Conservation (phyloP, 768 basidiomycete species). For the Tricholoma matsutake region DNA sequence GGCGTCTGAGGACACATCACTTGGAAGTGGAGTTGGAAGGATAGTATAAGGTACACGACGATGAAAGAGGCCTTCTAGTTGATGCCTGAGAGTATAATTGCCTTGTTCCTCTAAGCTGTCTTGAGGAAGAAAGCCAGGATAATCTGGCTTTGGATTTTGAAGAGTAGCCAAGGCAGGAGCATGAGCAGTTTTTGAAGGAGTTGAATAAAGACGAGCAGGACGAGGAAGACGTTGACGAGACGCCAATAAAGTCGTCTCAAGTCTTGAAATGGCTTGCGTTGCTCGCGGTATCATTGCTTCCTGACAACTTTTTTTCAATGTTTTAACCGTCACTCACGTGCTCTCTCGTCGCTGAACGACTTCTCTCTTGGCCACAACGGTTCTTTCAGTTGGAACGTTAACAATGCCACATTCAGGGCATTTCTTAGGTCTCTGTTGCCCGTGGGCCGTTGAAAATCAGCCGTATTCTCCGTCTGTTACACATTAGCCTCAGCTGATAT, state of each 20-base stretch:
- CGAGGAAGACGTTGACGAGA: conserved; percentile 68
- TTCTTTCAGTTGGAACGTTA: too few relatives aligned
- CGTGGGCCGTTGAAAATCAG: too few relatives aligned
- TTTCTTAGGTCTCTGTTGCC: too few relatives aligned
- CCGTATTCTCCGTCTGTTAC: too few relatives aligned
- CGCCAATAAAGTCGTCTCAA: conserved; percentile 50
- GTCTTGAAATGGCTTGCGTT: conserved; percentile 39
- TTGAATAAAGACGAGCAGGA: conserved; percentile 68
- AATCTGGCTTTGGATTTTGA: conserved; percentile 35
- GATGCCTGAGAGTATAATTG: conserved; percentile 15
- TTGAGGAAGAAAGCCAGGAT: conserved; percentile 31
- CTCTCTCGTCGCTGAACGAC: not conserved
- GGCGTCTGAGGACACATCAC: conserved; percentile 34
- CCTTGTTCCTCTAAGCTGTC: conserved; percentile 7
- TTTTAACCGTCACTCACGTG: not conserved
- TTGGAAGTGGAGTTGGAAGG: conserved; percentile 65
- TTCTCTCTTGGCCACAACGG: too few relatives aligned
- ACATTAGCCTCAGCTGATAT: too few relatives aligned
- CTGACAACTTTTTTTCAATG: conserved; percentile 23
- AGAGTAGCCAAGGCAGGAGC: conserved; percentile 52
- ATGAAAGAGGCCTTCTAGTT: conserved; percentile 51
- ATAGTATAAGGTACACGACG: conserved; percentile 50
- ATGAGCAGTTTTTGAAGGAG: conserved; percentile 53
- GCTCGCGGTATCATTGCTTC: conserved; percentile 38
- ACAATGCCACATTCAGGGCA: too few relatives aligned